phyloP scores from a whole-genome alignment of 495 filamentous ascomycete genomes.

The Clavariopsis aquatica region DNA sequence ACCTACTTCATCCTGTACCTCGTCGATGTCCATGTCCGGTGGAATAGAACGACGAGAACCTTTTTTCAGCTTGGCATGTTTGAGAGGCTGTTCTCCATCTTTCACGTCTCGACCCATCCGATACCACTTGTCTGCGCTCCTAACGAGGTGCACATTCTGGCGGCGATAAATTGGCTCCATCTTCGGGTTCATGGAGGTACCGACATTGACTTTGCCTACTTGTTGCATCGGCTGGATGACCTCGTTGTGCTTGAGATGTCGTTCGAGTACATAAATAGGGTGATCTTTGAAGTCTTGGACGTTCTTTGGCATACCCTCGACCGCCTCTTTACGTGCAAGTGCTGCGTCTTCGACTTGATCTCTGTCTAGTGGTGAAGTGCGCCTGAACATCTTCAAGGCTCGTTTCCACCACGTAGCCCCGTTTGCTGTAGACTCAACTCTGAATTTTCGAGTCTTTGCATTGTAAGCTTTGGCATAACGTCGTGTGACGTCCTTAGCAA shows the following conservation, averaged over 20 bases:
- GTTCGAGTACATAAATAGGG: conserved; percentile 82
- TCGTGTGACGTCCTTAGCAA: conserved; percentile 68
- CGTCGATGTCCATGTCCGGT: conserved; percentile 36
- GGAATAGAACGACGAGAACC: conserved; percentile 29
- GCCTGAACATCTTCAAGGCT: conserved; percentile 62
- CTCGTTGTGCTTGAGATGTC: conserved; percentile 84
- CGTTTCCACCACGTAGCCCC: conserved; percentile 74
- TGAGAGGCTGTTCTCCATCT: conserved; percentile 71
- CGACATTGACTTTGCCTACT: conserved; percentile 75
- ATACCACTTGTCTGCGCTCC: conserved; percentile 84
- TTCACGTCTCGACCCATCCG: conserved; percentile 75
- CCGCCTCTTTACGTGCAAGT: conserved; percentile 64
- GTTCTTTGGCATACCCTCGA: conserved; percentile 86
- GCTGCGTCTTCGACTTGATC: conserved; percentile 83
- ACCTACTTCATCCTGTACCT: conserved; percentile 40
- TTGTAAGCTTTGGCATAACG: conserved; percentile 66
- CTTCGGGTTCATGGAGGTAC: conserved; percentile 59
- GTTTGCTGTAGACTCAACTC: conserved; percentile 67
- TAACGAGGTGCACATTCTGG: conserved; percentile 71
- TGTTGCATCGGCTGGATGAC: conserved; percentile 68
- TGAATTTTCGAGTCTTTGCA: conserved; percentile 76
- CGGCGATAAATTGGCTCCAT: conserved; percentile 75
- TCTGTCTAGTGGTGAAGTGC: conserved; percentile 35
- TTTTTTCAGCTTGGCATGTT: conserved; percentile 55
- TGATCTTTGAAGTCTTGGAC: conserved; percentile 92